Evolutionary conservation across 1,284 basidiomycete species (phyloP), one percentile per base, ranked within the genome.

Genomic region (Trichosporon asahii): DNA sequence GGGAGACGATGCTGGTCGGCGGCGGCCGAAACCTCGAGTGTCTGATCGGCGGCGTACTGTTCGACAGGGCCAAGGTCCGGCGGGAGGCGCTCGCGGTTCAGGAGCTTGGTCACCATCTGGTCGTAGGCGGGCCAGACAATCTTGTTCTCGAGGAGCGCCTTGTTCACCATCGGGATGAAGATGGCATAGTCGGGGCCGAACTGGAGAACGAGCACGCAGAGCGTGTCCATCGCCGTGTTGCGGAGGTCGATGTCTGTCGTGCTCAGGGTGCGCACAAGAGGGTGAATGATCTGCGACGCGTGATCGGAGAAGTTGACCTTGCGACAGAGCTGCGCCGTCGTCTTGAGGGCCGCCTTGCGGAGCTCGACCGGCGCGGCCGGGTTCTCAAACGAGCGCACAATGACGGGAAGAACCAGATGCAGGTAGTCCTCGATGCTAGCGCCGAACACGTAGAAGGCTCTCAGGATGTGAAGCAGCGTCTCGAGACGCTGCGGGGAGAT

Each of bases 291-390:
- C 63, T 96, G 89, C 21, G 95, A 97, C 8, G 96, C 95, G 78
- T 99, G 95, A 79, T 99, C 97, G n/a, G 93, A 95, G 80, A 99
- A 98, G 84, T 99, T 98, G 77, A 99, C 94, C 74, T 96, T 90
- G 74, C 91, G 88, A 15, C 94, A 95, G 21, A 99, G 85, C 33
- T 93, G 92, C 60, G 95, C 95, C 21, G 98, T 92, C 0, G 94
- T 96, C 73, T 92, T 89, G 64, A 99, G 91, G 0, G 96, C 95
- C 63, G 90, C 89, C 82, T 93, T 94, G 57, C 96, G 90, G 63
- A 99, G 85, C 33, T 88, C 85, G 1, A 88, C 87, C 1, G 90
- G 88, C 0, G 89, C 91, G 75, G 95, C 94, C 0, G 88, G 84
- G 64, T 93, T 88, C 82, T 99, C 97, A 76, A 95, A 95, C 3